Conservation (phyloP, 2,329 filamentous ascomycete species). For the Grosmannia huntii region DNA sequence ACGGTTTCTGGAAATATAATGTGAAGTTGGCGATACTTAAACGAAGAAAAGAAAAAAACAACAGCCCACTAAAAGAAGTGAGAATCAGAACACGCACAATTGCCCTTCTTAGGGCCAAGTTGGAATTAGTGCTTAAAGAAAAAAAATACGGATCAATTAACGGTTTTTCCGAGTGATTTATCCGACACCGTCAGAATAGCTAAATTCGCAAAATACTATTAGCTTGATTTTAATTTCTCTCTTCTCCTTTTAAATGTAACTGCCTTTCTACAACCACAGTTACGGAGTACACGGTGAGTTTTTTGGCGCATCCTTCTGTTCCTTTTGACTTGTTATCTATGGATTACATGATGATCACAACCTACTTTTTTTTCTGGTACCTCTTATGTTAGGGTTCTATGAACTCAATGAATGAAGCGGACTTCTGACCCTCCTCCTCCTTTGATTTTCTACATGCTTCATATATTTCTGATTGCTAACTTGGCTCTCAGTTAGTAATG, state of each 20-base stretch:
- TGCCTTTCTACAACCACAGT: not conserved
- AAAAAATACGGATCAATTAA: not conserved
- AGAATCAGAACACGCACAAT: not conserved
- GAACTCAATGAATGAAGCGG: conserved; percentile 67
- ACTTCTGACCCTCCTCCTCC: conserved; percentile 54
- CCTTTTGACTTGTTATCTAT: not conserved
- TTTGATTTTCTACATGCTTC: not conserved
- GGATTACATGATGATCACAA: conserved; percentile 56
- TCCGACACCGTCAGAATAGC: not conserved
- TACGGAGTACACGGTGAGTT: not conserved
- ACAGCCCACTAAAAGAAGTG: not conserved
- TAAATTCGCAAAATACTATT: not conserved
- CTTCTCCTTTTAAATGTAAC: not conserved
- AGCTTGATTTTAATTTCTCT: not conserved
- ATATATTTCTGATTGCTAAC: not conserved
- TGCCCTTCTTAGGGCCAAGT: not conserved
- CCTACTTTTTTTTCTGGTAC: conserved; percentile 76
- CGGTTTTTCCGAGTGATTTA: not conserved
- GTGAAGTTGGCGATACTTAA: not conserved
- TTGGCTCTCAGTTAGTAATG: not conserved
- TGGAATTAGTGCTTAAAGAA: too few species aligned
- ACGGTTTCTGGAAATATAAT: not conserved
- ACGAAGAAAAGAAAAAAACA: not conserved
- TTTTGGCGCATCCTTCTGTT: not conserved
- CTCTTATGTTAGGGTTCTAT: conserved; percentile 78